Evolutionary conservation across 2,329 filamentous ascomycete species (phyloP).

Genomic region (Alternaria hordeiaustralica): DNA sequence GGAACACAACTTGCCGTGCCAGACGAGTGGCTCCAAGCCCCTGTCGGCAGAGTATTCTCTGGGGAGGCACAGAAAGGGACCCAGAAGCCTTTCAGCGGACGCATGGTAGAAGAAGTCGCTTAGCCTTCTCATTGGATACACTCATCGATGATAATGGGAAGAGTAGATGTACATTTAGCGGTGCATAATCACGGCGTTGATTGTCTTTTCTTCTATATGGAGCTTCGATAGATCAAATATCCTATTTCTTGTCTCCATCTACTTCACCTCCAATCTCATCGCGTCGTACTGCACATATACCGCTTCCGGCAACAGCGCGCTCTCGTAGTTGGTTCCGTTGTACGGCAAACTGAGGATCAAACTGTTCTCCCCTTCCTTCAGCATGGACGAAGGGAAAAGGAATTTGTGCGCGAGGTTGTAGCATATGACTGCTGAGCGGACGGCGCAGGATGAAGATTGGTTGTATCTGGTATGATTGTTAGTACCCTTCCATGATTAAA

Average conservation of each 20-base stretch:
- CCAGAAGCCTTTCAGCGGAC: slow-evolving; percentile 34
- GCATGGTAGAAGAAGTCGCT: slow-evolving; percentile 49
- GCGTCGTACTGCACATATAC: slow-evolving; percentile 73
- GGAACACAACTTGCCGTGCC: slow-evolving; percentile 71
- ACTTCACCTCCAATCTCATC: slow-evolving; percentile 63
- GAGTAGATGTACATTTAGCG: not conserved
- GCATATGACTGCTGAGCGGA: slow-evolving; percentile 66
- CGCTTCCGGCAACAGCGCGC: slow-evolving; percentile 55
- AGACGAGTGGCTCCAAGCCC: slow-evolving; percentile 69
- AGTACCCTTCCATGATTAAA: slow-evolving; percentile 23
- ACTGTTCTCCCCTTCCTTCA: slow-evolving; percentile 62
- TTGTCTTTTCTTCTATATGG: not conserved
- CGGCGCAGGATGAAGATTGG: slow-evolving; percentile 66
- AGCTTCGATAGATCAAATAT: not conserved
- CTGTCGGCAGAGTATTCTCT: slow-evolving; percentile 66
- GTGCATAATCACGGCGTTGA: slow-evolving; percentile 2
- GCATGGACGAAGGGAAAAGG: slow-evolving; percentile 57
- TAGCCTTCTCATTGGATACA: slow-evolving; percentile 13
- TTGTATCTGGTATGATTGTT: slow-evolving; percentile 52
- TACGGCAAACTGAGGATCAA: slow-evolving; percentile 65
- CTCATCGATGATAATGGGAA: not conserved
- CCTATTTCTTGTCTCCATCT: slow-evolving; percentile 5
- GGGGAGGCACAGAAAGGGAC: slow-evolving; percentile 32
- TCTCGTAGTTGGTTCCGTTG: slow-evolving; percentile 61
- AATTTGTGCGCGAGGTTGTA: slow-evolving; percentile 69